Base-by-base conservation (phyloP, 176 grass and related monocot species). In the Saccharum spontaneum region DNA sequence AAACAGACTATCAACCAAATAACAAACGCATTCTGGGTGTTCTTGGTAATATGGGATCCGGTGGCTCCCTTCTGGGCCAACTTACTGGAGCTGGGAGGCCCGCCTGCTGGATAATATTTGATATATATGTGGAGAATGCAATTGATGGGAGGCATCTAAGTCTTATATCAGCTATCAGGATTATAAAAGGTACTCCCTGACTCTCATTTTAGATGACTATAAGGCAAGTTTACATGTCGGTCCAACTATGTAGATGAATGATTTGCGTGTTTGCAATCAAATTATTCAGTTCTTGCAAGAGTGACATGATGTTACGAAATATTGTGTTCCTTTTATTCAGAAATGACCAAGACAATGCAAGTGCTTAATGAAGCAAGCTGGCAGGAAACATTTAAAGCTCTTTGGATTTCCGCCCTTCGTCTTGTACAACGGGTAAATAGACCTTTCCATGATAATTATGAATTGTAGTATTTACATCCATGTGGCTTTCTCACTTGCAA, bases 371-470 rank as follows among this genome's bases (percentile, higher is more conserved):
- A 94, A 78, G 91, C 97, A 82, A 94, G 88, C 75, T 99, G 97
- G 97, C 97, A 95, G 50, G 97, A 99, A 77, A 99, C 93, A 31
- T 99, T 99, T 87, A 92, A 92, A 89, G 93, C 97, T 87, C 88
- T 99, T 60, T 99, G 97, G 97, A 83, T 99, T 83, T 92, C 97
- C 67, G 91, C 90, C 63, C 90, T 99, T 92, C 91, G 93, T 70
- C 93, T 99, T 69, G 72, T 99, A 69, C 97, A 99, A 54, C 86
- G 93, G 89, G 97, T 99, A 86, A 64, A 87, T 79, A 73, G 36
- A 67, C 48, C 36, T 86, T 83, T 82, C 68, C 30, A 36, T 59
- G 43, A 43, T 86, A 36, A 37, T 71, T 44, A 12, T 31, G 62
- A 81, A 61, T 81, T 76, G 69, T 83, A 40, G n/a, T 67, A 77